Percentiles rank a stretch among this genome's conserved stretches.
Conservation (phyloP, 768 basidiomycete species). For the Tricholoma furcatifolium region DNA sequence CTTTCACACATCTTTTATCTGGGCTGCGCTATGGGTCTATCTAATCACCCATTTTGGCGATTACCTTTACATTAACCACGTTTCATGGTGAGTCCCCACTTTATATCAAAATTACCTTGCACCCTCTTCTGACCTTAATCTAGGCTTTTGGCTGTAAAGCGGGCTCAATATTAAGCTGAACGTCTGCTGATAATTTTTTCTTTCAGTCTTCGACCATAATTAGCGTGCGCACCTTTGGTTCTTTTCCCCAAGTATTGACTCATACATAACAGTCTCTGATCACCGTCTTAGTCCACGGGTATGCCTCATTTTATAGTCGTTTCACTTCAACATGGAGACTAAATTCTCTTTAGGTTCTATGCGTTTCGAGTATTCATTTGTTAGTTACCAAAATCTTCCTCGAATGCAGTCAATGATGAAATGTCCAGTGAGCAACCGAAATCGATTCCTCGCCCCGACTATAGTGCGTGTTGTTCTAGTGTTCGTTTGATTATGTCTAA, state of each 20-base stretch:
- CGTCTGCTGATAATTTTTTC: neutral
- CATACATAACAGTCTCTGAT: neutral
- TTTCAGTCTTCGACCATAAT: neutral
- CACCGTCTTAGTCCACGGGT: constrained; percentile 1
- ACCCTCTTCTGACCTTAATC: neutral
- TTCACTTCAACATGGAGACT: neutral
- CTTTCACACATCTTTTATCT: constrained; percentile 34
- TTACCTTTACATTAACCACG: constrained; percentile 23
- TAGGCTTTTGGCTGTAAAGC: neutral
- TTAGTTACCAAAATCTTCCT: neutral
- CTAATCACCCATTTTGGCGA: constrained; percentile 43
- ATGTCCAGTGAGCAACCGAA: neutral
- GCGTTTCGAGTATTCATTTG: neutral
- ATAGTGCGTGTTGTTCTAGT: neutral
- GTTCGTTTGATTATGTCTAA: neutral
- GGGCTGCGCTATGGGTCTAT: constrained; percentile 33
- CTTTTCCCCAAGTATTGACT: neutral
- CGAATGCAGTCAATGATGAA: no score
- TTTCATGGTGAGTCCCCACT: neutral
- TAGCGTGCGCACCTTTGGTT: neutral
- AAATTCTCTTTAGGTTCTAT: neutral
- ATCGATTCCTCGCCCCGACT: neutral
- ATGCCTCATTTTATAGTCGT: neutral
- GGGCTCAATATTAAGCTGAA: neutral
- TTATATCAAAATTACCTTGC: neutral